Evolutionary conservation across 75 land plant species (phyloP).

Genomic region (Cryptomeria japonica): DNA sequence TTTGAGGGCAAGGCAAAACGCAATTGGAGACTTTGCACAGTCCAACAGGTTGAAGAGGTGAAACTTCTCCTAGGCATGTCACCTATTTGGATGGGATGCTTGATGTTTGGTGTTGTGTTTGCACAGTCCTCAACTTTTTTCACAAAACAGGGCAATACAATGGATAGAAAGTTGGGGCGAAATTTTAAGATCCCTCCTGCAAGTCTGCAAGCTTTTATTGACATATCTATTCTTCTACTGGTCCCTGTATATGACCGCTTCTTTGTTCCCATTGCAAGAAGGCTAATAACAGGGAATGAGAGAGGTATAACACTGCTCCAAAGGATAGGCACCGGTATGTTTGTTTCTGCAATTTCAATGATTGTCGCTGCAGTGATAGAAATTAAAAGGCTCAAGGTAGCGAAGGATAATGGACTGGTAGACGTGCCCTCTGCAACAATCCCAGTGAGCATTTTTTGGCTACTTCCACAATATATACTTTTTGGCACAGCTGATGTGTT

Average conservation of each 20-base stretch:
- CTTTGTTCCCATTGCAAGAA: constrained; percentile 48
- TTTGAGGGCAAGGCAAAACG: background rate
- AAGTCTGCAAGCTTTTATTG: constrained; percentile 61
- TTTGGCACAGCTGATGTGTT: constrained; percentile 90
- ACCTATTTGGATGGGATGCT: constrained; percentile 77
- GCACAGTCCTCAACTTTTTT: constrained; percentile 85
- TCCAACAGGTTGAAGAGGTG: constrained; percentile 32
- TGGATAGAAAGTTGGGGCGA: constrained; percentile 60
- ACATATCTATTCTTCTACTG: constrained; percentile 62
- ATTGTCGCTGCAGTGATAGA: constrained; percentile 69
- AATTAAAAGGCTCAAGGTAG: constrained; percentile 35
- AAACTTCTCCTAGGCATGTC: constrained; percentile 50
- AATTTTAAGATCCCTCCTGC: constrained; percentile 85
- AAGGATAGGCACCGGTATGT: constrained; percentile 82
- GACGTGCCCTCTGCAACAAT: constrained; percentile 14
- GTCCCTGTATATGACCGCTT: constrained; percentile 81
- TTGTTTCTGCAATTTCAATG: constrained; percentile 77
- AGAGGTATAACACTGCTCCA: constrained; percentile 75
- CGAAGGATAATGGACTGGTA: constrained; percentile 15
- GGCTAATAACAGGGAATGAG: constrained; percentile 51
- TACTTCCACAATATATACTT: constrained; percentile 86
- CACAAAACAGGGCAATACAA: constrained; percentile 78
- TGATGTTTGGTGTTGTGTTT: constrained; percentile 76
- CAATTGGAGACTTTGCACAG: constrained; percentile 26
- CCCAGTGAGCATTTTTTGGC: constrained; percentile 73